Conservation (phyloP, 805 yeast genomes). For the Teunomyces stri region DNA sequence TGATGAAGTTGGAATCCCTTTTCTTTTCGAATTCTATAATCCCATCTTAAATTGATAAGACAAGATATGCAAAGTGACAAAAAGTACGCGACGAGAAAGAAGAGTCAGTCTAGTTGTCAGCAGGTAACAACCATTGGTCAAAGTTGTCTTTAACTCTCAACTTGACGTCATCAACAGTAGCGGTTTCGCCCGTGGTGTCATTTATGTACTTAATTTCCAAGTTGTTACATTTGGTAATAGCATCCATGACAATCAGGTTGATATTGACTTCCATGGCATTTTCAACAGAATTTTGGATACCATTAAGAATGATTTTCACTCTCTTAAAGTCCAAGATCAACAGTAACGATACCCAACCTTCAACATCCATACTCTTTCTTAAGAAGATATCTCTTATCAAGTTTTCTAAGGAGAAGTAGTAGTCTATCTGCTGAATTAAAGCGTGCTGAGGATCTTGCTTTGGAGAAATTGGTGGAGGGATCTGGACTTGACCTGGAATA, state of each 20-base stretch:
- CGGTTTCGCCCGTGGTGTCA: slow-evolving; percentile 25
- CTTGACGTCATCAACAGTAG: slow-evolving; percentile 47
- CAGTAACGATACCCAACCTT: slow-evolving; percentile 68
- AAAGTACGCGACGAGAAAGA: background rate
- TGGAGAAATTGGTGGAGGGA: slow-evolving; percentile 48
- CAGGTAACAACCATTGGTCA: slow-evolving; percentile 68
- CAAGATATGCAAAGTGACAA: slow-evolving; percentile 3
- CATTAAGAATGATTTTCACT: slow-evolving; percentile 53
- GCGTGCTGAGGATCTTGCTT: slow-evolving; percentile 46
- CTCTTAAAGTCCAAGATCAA: slow-evolving; percentile 72
- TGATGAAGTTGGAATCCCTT: background rate
- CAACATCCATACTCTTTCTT: slow-evolving; percentile 74
- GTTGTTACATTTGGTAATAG: slow-evolving; percentile 52
- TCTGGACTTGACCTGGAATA: slow-evolving; percentile 24
- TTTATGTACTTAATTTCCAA: slow-evolving; percentile 46
- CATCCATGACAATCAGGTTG: slow-evolving; percentile 44
- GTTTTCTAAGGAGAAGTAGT: slow-evolving; percentile 87
- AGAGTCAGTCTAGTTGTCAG: slow-evolving; percentile 5
- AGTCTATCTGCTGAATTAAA: slow-evolving; percentile 67
- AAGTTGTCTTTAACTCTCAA: slow-evolving; percentile 60
- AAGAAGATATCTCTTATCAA: slow-evolving; percentile 79
- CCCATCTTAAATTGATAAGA: slow-evolving; percentile 1
- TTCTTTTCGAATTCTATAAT: slow-evolving; percentile 2
- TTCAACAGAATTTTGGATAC: slow-evolving; percentile 34
- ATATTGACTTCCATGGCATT: slow-evolving; percentile 21